Evolutionary conservation across 495 filamentous ascomycete species (phyloP).

Genomic region (Alectoria sarmentosa): DNA sequence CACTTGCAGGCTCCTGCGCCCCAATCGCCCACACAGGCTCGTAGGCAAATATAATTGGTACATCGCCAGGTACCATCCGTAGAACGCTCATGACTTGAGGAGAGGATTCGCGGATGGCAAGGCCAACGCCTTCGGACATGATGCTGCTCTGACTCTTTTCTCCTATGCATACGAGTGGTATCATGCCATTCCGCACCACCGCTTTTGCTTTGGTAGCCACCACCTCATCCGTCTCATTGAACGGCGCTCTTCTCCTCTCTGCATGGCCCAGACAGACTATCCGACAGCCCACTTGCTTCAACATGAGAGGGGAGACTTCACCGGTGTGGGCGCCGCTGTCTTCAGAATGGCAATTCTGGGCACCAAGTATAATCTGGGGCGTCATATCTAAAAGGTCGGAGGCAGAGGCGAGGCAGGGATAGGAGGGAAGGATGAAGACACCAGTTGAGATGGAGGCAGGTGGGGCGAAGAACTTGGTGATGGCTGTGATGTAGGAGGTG

Average conservation of each 20-base stretch:
- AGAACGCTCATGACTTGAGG: slow-evolving; percentile 57
- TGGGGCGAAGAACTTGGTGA: slow-evolving; percentile 37
- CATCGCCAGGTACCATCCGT: slow-evolving; percentile 45
- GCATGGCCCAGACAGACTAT: slow-evolving; percentile 78
- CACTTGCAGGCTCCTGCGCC: slow-evolving; percentile 58
- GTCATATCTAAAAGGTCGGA: slow-evolving; percentile 39
- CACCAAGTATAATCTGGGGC: slow-evolving; percentile 54
- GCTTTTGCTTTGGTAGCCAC: slow-evolving; percentile 61
- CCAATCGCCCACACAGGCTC: slow-evolving; percentile 91
- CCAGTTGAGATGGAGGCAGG: slow-evolving; percentile 41
- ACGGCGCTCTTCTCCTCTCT: slow-evolving; percentile 57
- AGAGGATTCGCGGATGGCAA: slow-evolving; percentile 57
- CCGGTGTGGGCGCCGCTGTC: slow-evolving; percentile 67
- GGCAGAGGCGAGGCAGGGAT: slow-evolving; percentile 56
- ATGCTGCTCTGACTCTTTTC: slow-evolving; percentile 47
- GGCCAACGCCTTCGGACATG: slow-evolving; percentile 44
- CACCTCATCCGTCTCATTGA: slow-evolving; percentile 60
- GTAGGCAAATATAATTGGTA: slow-evolving; percentile 75
- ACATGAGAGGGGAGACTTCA: slow-evolving; percentile 60
- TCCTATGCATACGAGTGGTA: slow-evolving; percentile 75
- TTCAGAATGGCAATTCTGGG: slow-evolving; percentile 66
- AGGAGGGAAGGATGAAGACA: slow-evolving; percentile 77
- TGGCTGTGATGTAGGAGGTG: slow-evolving; percentile 49
- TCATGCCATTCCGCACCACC: slow-evolving; percentile 57
- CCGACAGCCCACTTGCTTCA: slow-evolving; percentile 55